Conservation (phyloP, 2,329 filamentous ascomycete species). For the Ophiostoma himal-ulmi region DNA sequence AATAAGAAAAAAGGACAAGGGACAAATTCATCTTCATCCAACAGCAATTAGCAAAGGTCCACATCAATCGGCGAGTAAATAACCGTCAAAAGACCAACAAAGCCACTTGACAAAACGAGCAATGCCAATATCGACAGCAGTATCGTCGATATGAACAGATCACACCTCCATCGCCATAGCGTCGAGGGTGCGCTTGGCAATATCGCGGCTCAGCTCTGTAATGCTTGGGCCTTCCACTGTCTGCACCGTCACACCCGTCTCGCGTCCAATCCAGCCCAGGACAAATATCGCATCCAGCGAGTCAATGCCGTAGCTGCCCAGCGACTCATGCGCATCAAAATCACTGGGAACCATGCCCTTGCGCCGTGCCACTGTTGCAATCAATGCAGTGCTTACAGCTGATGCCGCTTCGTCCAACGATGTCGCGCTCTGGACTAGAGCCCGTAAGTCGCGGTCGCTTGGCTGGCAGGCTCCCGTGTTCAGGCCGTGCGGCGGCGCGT, state of each 20-base stretch:
- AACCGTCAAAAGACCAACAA: background rate
- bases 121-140: background rate
- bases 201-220: conserved; percentile 21
- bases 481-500: conserved; percentile 34
- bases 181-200: conserved; percentile 18
- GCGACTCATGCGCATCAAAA: conserved; percentile 22
- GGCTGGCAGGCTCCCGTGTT: background rate
- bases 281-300: conserved; percentile 28
- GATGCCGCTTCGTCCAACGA: conserved; percentile 16
- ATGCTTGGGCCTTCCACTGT: conserved; percentile 26
- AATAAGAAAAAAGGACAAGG: background rate
- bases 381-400: conserved; percentile 20
- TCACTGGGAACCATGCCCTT: conserved; percentile 26
- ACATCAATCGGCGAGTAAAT: no score
- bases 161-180: background rate
- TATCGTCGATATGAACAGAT: background rate
- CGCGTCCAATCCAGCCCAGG: conserved; percentile 26
- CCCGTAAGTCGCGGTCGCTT: conserved; percentile 15
- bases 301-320: conserved; percentile 28
- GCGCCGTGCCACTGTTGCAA: conserved; percentile 24
- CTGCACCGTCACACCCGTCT: conserved; percentile 26
- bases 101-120: background rate
- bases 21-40: background rate
- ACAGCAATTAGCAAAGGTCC: no score
- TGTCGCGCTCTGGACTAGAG: conserved; percentile 13